Conservation (phyloP, 176 grass and related monocot genomes). For the bread wheat (Triticum aestivum) region DNA sequence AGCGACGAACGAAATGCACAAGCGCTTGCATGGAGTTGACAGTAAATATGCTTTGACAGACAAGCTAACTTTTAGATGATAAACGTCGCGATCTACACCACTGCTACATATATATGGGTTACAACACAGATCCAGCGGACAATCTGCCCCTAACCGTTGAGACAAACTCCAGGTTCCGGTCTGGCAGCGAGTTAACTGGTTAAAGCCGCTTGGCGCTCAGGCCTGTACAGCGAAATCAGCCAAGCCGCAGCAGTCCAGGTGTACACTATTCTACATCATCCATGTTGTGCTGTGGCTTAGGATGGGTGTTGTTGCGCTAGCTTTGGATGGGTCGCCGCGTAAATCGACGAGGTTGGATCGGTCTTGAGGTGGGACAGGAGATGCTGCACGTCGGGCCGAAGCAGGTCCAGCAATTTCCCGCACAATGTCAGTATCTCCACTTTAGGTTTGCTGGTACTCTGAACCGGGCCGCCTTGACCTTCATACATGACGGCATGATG, state of each 20-base stretch:
- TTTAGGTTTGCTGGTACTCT: conserved; percentile 90
- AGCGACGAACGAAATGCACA: background rate
- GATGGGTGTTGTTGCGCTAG: conserved; percentile 56
- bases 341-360: conserved; percentile 75
- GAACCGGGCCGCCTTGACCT: conserved; percentile 95
- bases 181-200: background rate
- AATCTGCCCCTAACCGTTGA: background rate
- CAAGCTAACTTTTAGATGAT: background rate
- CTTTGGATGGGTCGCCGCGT: conserved; percentile 99
- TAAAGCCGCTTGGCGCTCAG: background rate
- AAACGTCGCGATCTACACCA: background rate
- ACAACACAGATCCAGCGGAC: background rate
- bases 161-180: background rate
- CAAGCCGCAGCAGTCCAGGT: background rate
- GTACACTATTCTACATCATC: background rate
- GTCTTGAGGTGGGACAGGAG: conserved; percentile 83
- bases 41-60: background rate
- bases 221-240: background rate
- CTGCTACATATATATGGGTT: background rate
- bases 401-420: conserved; percentile 78
- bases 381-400: conserved; percentile 91
- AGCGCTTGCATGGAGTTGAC: background rate
- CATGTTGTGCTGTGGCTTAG: background rate
- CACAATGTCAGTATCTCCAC: conserved; percentile 89
- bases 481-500: conserved; percentile 98